These are phyloP conservation scores for Penicillium lagena DNA, from an alignment of 495 filamentous ascomycete species.

Conservation along the genomic window DNA sequence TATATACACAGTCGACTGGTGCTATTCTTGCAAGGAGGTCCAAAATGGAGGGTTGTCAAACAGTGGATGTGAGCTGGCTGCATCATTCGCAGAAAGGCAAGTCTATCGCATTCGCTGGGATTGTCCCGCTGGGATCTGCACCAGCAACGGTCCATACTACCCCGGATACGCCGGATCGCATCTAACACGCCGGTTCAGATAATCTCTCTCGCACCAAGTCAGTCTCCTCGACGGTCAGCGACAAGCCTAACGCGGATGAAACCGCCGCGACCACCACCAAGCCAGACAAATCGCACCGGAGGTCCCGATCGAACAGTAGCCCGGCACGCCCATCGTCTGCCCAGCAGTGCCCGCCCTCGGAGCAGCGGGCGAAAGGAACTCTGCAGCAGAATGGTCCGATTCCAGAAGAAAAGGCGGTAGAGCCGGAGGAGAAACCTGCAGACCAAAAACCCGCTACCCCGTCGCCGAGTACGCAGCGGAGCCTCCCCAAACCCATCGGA, in stretches of 20 bases:
- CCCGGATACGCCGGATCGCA: constrained; percentile 1
- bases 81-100: constrained; percentile 61
- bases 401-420: constrained; percentile 15
- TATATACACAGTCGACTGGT: no score
- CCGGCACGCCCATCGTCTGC: constrained; percentile 15
- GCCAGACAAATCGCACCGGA: constrained; percentile 10
- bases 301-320: constrained; percentile 19
- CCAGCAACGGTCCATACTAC: background rate
- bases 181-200: constrained; percentile 14
- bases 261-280: constrained; percentile 10
- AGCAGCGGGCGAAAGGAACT: no score
- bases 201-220: constrained; percentile 37
- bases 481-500: constrained; percentile 31
- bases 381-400: constrained; percentile 4
- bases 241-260: constrained; percentile 16
- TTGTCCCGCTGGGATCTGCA: background rate
- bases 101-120: constrained; percentile 7
- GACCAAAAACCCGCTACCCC: constrained; percentile 18
- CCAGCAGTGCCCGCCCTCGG: no score
- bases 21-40: background rate
- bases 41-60: constrained; percentile 56
- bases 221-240: constrained; percentile 23
- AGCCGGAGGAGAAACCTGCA: constrained; percentile 8
- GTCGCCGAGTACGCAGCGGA: constrained; percentile 22
- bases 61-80: constrained; percentile 65